phyloP scores from a whole-genome alignment of 225 moss, liverwort and hornwort genomes.

The Pleurozium schreberi region DNA sequence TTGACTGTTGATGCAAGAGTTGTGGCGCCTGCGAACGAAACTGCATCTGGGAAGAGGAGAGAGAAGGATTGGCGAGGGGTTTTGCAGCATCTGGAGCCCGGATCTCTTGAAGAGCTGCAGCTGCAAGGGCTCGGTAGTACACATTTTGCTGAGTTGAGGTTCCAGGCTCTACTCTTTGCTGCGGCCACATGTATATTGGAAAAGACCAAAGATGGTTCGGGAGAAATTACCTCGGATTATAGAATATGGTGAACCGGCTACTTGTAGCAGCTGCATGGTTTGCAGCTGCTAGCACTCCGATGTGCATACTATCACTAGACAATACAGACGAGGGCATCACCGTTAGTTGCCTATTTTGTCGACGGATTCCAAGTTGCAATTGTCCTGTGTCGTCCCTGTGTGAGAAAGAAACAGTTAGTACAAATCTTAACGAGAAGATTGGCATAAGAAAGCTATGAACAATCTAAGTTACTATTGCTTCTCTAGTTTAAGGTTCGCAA shows the following conservation, averaged over 20 bases:
- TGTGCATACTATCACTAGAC: slow-evolving; percentile 53
- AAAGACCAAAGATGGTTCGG: not conserved
- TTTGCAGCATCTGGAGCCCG: slow-evolving; percentile 46
- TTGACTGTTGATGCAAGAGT: slow-evolving; percentile 1
- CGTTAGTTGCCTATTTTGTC: slow-evolving; percentile 78
- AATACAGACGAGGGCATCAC: slow-evolving; percentile 54
- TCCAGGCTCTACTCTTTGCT: slow-evolving; percentile 4
- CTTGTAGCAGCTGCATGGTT: slow-evolving; percentile 83
- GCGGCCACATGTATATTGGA: not conserved
- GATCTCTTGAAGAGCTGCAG: slow-evolving; percentile 78
- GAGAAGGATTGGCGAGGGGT: slow-evolving; percentile 29
- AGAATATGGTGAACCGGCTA: slow-evolving; percentile 90
- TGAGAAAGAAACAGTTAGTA: not conserved
- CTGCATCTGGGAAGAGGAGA: slow-evolving; percentile 32
- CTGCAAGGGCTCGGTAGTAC: slow-evolving; percentile 67
- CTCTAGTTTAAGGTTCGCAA: not conserved
- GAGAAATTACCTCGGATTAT: slow-evolving; percentile 64
- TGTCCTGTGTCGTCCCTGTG: slow-evolving; percentile 87
- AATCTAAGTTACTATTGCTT: not conserved
- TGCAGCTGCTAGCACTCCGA: slow-evolving; percentile 42
- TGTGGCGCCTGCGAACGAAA: slow-evolving; percentile 36
- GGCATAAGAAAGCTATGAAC: not conserved
- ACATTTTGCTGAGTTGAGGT: slow-evolving; percentile 37
- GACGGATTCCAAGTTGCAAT: slow-evolving; percentile 76
- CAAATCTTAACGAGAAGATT: not conserved